Base-by-base conservation (phyloP, 768 basidiomycete species). In the Serendipita sp. region DNA sequence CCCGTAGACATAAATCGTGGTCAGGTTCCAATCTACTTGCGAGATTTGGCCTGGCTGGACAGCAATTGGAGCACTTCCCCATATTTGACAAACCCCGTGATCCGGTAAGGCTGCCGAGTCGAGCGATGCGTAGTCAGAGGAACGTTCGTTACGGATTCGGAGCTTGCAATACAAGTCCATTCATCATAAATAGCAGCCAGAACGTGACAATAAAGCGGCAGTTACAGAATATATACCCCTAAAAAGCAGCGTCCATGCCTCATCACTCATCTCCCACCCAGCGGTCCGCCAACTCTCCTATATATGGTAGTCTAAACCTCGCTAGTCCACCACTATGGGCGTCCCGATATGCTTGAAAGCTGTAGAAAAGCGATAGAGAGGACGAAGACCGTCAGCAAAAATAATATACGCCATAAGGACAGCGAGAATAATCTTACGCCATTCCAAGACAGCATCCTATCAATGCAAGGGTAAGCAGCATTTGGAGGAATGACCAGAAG, bases 191-290 rank as follows among this genome's bases (percentile, higher is more conserved):
- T 8, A 51, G n/a, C 13, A 13, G 13, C 5, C 5, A 41, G 41
- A 41, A 41, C 41, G 41, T 13, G 41, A 41, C 41, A 41, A 41
- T 41, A 41, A 41, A 41, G 41, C 41, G 41, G 41, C 41, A 5
- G 41, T 41, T 41, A 41, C 41, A 41, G 41, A 41, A 41, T 41
- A 41, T 41, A 41, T 41, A 41, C 13, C 7, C 7, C 7, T 41
- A 41, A 41, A 41, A 23, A 23, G 23, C 23, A 23, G 15, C 45
- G 45, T 46, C 48, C 48, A 52, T 5, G 5, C 8, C 56, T n/a
- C n/a, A 38, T 38, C 36, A 84, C 71, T 88, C 86, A 66, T 85
- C 86, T 8, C 75, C 74, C 10, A 89, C 77, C 85, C 87, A 89
- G 65, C 76, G 74, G 67, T 86, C 85, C 13, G 87, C 88, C 11